Evolutionary conservation across 345 rosid genomes (phyloP).

Genomic region (Eucalyptus coolabah): DNA sequence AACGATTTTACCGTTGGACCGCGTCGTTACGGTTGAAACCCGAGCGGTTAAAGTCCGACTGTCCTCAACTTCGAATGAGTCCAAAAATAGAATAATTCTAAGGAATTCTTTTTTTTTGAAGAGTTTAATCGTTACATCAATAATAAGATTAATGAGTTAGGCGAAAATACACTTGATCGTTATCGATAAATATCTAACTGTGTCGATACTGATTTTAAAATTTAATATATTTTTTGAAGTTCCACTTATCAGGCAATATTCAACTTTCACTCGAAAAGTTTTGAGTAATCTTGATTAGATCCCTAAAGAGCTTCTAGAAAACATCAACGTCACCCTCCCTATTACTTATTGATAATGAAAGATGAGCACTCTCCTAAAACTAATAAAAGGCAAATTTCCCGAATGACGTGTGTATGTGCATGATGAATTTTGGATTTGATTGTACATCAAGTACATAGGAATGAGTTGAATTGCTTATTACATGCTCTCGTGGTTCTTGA

Average conservation of each 20-base stretch:
- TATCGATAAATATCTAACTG: fast-evolving
- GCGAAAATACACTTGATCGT: not conserved
- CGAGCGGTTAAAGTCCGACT: not conserved
- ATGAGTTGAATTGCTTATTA: not conserved
- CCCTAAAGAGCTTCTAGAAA: not conserved
- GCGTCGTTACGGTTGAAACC: not conserved
- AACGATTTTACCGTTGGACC: not conserved
- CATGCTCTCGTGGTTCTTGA: not conserved
- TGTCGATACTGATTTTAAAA: not conserved
- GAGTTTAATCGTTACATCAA: not conserved
- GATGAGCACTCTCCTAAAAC: too few relatives aligned
- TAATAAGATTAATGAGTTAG: not conserved
- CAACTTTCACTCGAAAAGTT: not conserved
- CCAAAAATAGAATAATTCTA: not conserved
- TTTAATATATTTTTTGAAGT: not conserved
- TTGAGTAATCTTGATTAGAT: fast-evolving
- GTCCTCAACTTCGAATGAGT: not conserved
- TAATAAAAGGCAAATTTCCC: not conserved
- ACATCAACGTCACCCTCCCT: not conserved
- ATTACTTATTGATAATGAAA: not conserved
- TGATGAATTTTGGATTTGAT: not conserved
- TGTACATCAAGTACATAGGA: not conserved
- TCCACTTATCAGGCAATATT: fast-evolving
- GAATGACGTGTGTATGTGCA: not conserved
- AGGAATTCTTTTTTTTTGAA: not conserved